Conservation (phyloP, 2,329 filamentous ascomycete genomes). For the Blumeria graminis region DNA sequence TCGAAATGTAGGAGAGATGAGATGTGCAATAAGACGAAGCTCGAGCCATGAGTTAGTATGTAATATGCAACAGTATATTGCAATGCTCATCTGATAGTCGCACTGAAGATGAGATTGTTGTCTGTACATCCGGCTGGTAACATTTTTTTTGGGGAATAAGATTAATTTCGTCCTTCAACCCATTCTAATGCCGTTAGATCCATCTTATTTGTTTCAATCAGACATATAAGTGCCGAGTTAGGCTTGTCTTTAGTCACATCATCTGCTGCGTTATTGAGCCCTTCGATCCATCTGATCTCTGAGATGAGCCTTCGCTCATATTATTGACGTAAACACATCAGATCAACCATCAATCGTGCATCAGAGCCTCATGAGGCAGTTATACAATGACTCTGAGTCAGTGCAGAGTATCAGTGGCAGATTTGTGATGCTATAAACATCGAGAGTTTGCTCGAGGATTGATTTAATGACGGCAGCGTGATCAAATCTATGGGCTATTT, state of each 20-base stretch:
- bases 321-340: slow-evolving; percentile 1
- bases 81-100: no score
- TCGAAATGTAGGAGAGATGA: no score
- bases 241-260: neutral
- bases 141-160: no score
- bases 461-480: neutral
- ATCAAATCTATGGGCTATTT: slow-evolving; percentile 3
- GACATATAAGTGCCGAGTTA: neutral
- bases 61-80: no score
- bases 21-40: no score
- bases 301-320: slow-evolving; percentile 1
- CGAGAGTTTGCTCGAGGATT: neutral
- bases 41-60: no score
- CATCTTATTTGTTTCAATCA: no score
- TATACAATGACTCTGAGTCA: neutral
- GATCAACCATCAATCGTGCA: slow-evolving; percentile 2
- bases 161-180: no score
- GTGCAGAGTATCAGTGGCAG: slow-evolving; percentile 2
- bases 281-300: neutral
- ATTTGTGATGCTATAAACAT: neutral
- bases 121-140: no score
- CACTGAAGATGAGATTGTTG: no score
- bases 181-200: no score
- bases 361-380: slow-evolving; percentile 3
- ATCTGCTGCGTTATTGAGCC: neutral